phyloP scores from a whole-genome alignment of 2,329 filamentous ascomycete species.

The Botrytis hyacinthi region DNA sequence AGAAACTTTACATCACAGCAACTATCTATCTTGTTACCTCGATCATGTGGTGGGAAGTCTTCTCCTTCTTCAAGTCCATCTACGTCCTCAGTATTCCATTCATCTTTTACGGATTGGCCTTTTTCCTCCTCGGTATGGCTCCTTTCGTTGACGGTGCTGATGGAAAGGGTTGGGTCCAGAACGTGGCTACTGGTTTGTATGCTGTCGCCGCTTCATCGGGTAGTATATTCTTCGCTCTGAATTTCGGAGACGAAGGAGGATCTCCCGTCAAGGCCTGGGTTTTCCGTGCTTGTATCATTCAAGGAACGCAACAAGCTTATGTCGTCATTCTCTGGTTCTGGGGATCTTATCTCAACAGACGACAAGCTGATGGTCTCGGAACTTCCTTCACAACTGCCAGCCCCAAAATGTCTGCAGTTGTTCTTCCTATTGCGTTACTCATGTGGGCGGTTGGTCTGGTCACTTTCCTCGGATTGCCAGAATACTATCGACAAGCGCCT shows the following conservation, averaged over 20 bases:
- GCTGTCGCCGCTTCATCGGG: slow-evolving; percentile 61
- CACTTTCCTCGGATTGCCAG: slow-evolving; percentile 60
- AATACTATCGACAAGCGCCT: slow-evolving; percentile 63
- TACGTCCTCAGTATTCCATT: slow-evolving; percentile 51
- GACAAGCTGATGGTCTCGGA: slow-evolving; percentile 18
- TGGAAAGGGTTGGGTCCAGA: slow-evolving; percentile 47
- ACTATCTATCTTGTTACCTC: slow-evolving; percentile 58
- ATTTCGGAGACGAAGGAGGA: slow-evolving; percentile 64
- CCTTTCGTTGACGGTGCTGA: slow-evolving; percentile 47
- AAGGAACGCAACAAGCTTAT: slow-evolving; percentile 66
- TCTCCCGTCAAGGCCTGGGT: slow-evolving; percentile 63
- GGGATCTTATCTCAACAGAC: slow-evolving; percentile 48
- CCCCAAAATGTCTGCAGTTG: slow-evolving; percentile 48
- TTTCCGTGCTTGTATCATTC: slow-evolving; percentile 64
- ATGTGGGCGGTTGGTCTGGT: slow-evolving; percentile 56
- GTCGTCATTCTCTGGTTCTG: slow-evolving; percentile 65
- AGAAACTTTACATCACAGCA: slow-evolving; percentile 59
- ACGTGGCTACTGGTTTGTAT: slow-evolving; percentile 60
- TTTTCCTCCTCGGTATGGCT: slow-evolving; percentile 61
- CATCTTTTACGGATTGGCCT: slow-evolving; percentile 57
- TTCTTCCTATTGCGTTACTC: slow-evolving; percentile 55
- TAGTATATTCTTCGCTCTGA: slow-evolving; percentile 64
- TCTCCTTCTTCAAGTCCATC: slow-evolving; percentile 56
- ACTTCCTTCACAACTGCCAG: slow-evolving; percentile 45
- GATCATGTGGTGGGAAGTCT: slow-evolving; percentile 61